Base-by-base conservation (phyloP, 495 filamentous ascomycete species). In the Penicillium maclennaniae region DNA sequence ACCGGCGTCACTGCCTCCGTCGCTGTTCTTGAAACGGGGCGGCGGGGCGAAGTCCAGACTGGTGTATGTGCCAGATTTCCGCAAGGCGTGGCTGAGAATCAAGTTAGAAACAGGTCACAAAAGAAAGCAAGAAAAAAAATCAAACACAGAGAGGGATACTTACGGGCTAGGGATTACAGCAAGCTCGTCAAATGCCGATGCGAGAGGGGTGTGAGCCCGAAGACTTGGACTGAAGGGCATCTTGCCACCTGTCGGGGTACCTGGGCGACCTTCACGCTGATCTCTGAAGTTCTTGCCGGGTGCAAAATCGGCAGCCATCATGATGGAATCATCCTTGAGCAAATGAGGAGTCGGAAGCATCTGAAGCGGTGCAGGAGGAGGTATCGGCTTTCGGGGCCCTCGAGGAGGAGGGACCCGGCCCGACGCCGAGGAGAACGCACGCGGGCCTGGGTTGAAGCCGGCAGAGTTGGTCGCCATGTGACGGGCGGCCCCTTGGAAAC, bases 1-100 rank as follows among this genome's bases (percentile, higher is more conserved):
- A 52, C 92, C 93, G 0, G 90, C 80, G 56, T 97, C 93, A 61
- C 91, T 96, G 43, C 66, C 77, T 48, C 70, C 73, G 45, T 91
- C 89, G 45, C 70, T 71, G 57, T 87, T 87, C 68, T 80, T 87
- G 71, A 96, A 92, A 47, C 88, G 87, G 47, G 86, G 84, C 38
- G 91, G 92, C 23, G 92, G 92, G n/a, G 92, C 91, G 68, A 98
- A 98, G 72, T 97, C 95, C 26, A 98, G 81, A 10, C 75, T 86
- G 3, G 92, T 96, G 66, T 89, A 98, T 5, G 91, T 89, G 58
- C 86, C 82, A 4, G 92, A 96, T 66, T 93, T 96, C 58, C 90
- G 86, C 47, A 98, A 82, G 43, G 84, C 69, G 71, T 97, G 88
- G 17, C 90, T 93, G 55, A 14, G 45, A 41, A 38, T 17, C 12